phyloP scores from a whole-genome alignment of 78 protist species.

The Tieghemostelium lacteum region DNA sequence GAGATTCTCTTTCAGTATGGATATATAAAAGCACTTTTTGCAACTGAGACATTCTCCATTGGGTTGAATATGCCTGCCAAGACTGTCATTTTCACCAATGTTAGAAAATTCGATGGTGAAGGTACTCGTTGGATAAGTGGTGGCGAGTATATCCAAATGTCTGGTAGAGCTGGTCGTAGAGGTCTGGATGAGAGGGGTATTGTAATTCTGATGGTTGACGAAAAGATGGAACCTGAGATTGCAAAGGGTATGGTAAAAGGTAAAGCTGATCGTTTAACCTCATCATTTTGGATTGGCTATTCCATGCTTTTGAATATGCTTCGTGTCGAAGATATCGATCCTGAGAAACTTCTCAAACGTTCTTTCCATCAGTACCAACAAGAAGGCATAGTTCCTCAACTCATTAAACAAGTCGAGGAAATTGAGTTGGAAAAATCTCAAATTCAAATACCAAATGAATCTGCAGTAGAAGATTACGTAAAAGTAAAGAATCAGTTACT shows the following conservation, averaged over 20 bases:
- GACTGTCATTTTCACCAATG: constrained; percentile 93
- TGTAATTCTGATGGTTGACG: constrained; percentile 95
- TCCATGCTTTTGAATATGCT: constrained; percentile 95
- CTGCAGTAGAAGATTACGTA: constrained; percentile 45
- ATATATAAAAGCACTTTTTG: constrained; percentile 94
- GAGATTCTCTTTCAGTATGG: constrained; percentile 97
- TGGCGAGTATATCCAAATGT: constrained; percentile 98
- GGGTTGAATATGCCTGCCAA: constrained; percentile 99
- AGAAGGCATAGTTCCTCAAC: constrained; percentile 76
- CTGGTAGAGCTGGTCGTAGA: constrained; percentile 98
- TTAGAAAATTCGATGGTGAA: constrained; percentile 93
- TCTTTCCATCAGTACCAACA: constrained; percentile 94
- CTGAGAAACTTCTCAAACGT: constrained; percentile 84
- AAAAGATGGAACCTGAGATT: constrained; percentile 88
- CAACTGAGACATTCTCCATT: constrained; percentile 99
- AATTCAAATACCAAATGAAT: constrained; percentile 46
- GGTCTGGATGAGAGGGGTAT: constrained; percentile 96
- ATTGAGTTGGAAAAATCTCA: constrained; percentile 52
- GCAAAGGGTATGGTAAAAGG: constrained; percentile 92
- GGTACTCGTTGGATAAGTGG: constrained; percentile 77
- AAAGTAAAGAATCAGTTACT: constrained; percentile 15
- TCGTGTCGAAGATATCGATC: constrained; percentile 93
- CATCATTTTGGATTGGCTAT: constrained; percentile 94
- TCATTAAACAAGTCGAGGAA: constrained; percentile 29
- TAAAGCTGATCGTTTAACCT: constrained; percentile 89